A percentile compares a stretch with the other conserved stretches of the same genome.
phyloP scores from a whole-genome alignment of 257 asterid species.

The Craterostigma plantagineum region DNA sequence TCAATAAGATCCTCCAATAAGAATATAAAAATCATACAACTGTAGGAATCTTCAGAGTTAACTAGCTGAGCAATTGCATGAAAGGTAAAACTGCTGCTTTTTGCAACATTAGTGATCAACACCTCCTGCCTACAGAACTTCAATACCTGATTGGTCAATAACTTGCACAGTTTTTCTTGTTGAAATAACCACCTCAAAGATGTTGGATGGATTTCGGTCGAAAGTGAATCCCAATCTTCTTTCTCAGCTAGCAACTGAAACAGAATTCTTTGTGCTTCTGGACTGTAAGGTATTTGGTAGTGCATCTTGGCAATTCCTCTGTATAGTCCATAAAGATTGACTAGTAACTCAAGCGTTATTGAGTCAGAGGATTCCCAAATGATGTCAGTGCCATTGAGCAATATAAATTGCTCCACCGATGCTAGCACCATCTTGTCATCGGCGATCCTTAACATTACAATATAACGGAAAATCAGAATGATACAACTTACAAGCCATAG shows the following conservation, averaged over 20 bases:
- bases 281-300: conserved; percentile 79
- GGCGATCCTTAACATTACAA: conserved; percentile 36
- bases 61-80: conserved; percentile 49
- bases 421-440: conserved; percentile 73
- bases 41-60: conserved; percentile 44
- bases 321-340: conserved; percentile 58
- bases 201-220: conserved; percentile 40
- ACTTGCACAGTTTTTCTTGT: conserved; percentile 62
- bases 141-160: conserved; percentile 44
- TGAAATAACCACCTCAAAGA: conserved; percentile 86
- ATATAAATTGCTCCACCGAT: conserved; percentile 81
- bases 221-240: conserved; percentile 63
- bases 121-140: conserved; percentile 37
- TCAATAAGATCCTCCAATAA: conserved; percentile 44
- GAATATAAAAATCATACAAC: conserved; percentile 31
- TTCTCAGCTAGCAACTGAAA: conserved; percentile 36
- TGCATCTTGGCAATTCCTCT: conserved; percentile 63
- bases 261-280: conserved; percentile 69
- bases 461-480: neutral
- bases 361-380: conserved; percentile 21
- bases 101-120: conserved; percentile 16
- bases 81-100: conserved; percentile 22
- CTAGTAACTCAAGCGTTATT: conserved; percentile 30
- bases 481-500: neutral
- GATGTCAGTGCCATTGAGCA: conserved; percentile 43